A percentile compares a stretch with the other conserved stretches of the same genome.
These are phyloP conservation scores for Penicillium sp. DNA, from an alignment of 2,329 filamentous ascomycete species.

Conservation along the genomic window DNA sequence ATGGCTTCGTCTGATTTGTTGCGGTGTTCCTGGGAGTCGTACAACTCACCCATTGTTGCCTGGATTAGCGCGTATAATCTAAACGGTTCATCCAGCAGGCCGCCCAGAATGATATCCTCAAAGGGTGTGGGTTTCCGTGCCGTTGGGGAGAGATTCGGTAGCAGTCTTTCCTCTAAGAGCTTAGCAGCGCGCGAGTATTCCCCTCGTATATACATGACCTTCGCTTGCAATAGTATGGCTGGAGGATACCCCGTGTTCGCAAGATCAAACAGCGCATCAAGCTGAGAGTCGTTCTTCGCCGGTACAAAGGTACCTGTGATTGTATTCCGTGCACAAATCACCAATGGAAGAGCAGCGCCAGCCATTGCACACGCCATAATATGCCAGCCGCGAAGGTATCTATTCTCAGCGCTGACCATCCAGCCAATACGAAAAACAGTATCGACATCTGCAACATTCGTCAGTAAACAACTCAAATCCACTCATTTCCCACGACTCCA, in stretches of 20 bases:
- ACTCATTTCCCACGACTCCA: background rate
- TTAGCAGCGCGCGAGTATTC: constrained; percentile 21
- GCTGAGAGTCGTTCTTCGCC: constrained; percentile 5
- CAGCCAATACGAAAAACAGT: constrained; percentile 26
- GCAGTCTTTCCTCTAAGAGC: constrained; percentile 27
- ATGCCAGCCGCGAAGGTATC: constrained; percentile 20
- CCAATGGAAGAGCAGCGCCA: constrained; percentile 18
- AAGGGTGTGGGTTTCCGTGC: background rate
- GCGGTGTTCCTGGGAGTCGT: constrained; percentile 1
- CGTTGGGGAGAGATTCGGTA: constrained; percentile 23
- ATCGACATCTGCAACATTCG: constrained; percentile 23
- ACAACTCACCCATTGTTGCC: constrained; percentile 1
- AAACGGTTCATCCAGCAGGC: constrained; percentile 28
- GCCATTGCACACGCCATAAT: constrained; percentile 23
- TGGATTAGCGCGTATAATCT: constrained; percentile 23
- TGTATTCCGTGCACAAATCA: constrained; percentile 12
- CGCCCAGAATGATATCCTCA: constrained; percentile 12
- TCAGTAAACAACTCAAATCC: background rate
- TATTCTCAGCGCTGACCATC: constrained; percentile 3
- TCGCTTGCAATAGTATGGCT: constrained; percentile 31
- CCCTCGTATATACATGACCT: constrained; percentile 24
- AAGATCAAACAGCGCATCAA: constrained; percentile 16
- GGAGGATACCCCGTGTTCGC: constrained; percentile 28
- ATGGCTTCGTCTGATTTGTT: constrained; percentile 22
- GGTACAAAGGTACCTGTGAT: constrained; percentile 1